Percentiles rank a stretch among this genome's conserved stretches.
Conservation (phyloP, 2,329 filamentous ascomycete genomes). For the Parafenestella ontariensis region DNA sequence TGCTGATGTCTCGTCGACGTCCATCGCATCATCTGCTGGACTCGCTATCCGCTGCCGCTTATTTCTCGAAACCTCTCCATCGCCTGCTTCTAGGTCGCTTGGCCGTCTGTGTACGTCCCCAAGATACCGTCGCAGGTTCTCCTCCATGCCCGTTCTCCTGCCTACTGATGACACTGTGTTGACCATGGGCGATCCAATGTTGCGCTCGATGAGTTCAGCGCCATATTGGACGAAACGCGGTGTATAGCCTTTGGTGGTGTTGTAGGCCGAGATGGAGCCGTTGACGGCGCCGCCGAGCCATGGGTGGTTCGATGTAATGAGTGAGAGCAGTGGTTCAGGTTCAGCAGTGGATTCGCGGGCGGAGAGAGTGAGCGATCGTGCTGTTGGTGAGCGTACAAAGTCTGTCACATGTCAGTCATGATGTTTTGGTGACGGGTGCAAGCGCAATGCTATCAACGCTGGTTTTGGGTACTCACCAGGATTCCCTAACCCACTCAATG, state of each 20-base stretch:
- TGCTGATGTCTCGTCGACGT: slow-evolving; percentile 55
- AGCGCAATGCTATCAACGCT: neutral
- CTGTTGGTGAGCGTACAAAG: slow-evolving; percentile 51
- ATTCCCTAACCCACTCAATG: slow-evolving; percentile 58
- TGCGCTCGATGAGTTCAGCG: slow-evolving; percentile 89
- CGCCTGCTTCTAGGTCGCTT: slow-evolving; percentile 56
- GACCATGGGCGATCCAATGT: slow-evolving; percentile 79
- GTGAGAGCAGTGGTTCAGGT: slow-evolving; percentile 80
- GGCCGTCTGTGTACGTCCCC: slow-evolving; percentile 62
- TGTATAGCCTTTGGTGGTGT: slow-evolving; percentile 86
- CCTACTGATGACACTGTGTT: slow-evolving; percentile 86
- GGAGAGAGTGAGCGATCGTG: slow-evolving; percentile 39
- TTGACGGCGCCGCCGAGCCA: slow-evolving; percentile 85
- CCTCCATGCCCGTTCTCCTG: slow-evolving; percentile 85
- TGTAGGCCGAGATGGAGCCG: slow-evolving; percentile 83
- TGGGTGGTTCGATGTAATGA: slow-evolving; percentile 88
- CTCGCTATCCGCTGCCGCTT: slow-evolving; percentile 55
- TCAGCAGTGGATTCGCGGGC: slow-evolving; percentile 55
- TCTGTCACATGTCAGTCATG: slow-evolving; percentile 40
- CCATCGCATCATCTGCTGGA: slow-evolving; percentile 50
- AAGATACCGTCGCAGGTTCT: slow-evolving; percentile 84
- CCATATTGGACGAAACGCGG: slow-evolving; percentile 85
- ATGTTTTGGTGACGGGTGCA: neutral
- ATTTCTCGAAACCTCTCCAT: slow-evolving; percentile 40
- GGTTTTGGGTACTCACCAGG: slow-evolving; percentile 48